These are phyloP conservation scores for Psilocybe sp. DNA, from an alignment of 768 basidiomycete genomes.

Conservation along the genomic window DNA sequence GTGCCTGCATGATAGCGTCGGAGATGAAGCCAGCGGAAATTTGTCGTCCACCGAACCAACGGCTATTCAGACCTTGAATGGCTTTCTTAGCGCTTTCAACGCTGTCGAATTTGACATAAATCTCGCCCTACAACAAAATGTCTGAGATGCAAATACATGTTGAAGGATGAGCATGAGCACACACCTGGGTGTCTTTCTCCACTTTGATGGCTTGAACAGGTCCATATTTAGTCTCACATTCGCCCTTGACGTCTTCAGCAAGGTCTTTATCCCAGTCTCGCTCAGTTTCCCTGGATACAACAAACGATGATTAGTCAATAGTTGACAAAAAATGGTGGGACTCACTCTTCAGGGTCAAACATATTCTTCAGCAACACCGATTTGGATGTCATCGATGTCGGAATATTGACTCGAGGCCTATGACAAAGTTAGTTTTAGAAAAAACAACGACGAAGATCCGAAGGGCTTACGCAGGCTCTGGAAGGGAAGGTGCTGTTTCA, in stretches of 20 bases:
- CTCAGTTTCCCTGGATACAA: conserved; percentile 76
- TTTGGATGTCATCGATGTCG: conserved; percentile 84
- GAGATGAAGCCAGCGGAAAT: conserved; percentile 87
- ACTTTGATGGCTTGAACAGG: conserved; percentile 84
- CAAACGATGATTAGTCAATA: conserved; percentile 3
- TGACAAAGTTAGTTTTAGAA: conserved; percentile 1
- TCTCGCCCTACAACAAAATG: conserved; percentile 72
- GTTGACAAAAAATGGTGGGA: conserved; percentile 5
- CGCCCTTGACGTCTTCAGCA: conserved; percentile 92
- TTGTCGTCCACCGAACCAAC: conserved; percentile 95
- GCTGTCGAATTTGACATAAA: conserved; percentile 88
- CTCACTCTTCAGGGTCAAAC: conserved; percentile 97
- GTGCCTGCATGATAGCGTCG: conserved; percentile 91
- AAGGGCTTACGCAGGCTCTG: conserved; percentile 53
- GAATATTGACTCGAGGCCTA: conserved; percentile 76
- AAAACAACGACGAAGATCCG: conserved; percentile 11
- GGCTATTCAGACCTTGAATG: conserved; percentile 87
- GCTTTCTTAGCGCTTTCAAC: conserved; percentile 82
- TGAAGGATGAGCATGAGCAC: background rate
- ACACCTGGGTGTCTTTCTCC: conserved; percentile 89
- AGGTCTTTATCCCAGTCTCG: conserved; percentile 96
- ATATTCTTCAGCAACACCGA: conserved; percentile 91
- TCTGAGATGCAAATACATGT: background rate
- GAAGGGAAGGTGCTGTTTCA: conserved; percentile 57
- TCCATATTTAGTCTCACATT: conserved; percentile 92